phyloP scores from a whole-genome alignment of 805 yeast species.

The Schizosaccharomyces octosporus region DNA sequence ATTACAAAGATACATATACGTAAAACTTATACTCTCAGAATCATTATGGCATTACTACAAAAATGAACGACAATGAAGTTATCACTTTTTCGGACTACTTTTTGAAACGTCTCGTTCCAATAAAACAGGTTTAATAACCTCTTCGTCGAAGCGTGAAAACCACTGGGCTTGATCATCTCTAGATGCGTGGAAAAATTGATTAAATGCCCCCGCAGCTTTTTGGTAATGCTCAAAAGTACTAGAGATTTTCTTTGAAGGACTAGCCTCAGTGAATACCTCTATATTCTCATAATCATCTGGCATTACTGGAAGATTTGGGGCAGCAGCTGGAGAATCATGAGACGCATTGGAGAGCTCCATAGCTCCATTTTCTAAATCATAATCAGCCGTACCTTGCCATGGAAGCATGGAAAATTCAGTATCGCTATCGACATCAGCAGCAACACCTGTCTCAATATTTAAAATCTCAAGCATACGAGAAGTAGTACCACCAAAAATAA shows the following conservation, averaged over 20 bases:
- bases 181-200: constrained; percentile 5
- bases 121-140: constrained; percentile 13
- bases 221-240: constrained; percentile 1
- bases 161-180: constrained; percentile 63
- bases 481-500: constrained; percentile 92
- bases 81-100: background rate
- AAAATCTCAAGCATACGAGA: constrained; percentile 92
- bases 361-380: constrained; percentile 1
- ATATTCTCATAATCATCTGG: background rate
- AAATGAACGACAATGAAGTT: background rate
- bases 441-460: constrained; percentile 76
- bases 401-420: constrained; percentile 74
- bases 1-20: no score
- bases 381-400: background rate
- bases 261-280: background rate
- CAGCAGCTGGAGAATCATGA: constrained; percentile 6
- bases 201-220: constrained; percentile 4
- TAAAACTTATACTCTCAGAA: no score
- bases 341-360: constrained; percentile 3
- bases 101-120: constrained; percentile 2
- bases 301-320: background rate
- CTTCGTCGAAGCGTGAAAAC: constrained; percentile 85
- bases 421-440: constrained; percentile 56
- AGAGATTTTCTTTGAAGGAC: background rate
- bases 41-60: background rate